Evolutionary conservation across 2,329 filamentous ascomycete genomes (phyloP).

Genomic region (Penicillium sp.): DNA sequence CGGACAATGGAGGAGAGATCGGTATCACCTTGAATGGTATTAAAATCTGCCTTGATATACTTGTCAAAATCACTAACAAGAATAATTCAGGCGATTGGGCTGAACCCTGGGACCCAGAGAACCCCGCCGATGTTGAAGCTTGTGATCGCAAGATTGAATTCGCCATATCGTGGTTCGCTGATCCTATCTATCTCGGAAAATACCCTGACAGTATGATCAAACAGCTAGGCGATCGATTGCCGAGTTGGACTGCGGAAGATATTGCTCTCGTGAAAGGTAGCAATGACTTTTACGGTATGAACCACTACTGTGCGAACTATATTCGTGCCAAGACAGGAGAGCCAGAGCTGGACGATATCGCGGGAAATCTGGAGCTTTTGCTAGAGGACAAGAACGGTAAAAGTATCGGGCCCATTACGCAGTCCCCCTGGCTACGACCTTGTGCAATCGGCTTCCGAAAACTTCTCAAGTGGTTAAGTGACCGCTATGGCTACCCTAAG

Average conservation of each 20-base stretch:
- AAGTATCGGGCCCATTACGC: slow-evolving; percentile 78
- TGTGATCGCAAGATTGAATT: slow-evolving; percentile 84
- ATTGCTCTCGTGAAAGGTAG: slow-evolving; percentile 75
- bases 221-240: slow-evolving; percentile 78
- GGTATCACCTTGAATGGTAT: slow-evolving; percentile 86
- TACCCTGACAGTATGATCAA: slow-evolving; percentile 83
- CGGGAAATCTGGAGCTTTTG: slow-evolving; percentile 75
- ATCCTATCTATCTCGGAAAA: slow-evolving; percentile 82
- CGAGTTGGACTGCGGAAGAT: slow-evolving; percentile 74
- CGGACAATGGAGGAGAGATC: slow-evolving; percentile 72
- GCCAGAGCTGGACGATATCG: slow-evolving; percentile 68
- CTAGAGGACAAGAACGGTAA: slow-evolving; percentile 73
- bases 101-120: slow-evolving; percentile 80
- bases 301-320: slow-evolving; percentile 90
- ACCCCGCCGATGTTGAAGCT: slow-evolving; percentile 75
- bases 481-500: slow-evolving; percentile 73
- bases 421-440: slow-evolving; percentile 79
- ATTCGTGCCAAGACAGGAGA: slow-evolving; percentile 71
- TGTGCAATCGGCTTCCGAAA: slow-evolving; percentile 77
- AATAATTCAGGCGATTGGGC: slow-evolving; percentile 67
- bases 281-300: slow-evolving; percentile 95
- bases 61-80: neutral
- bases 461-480: slow-evolving; percentile 75
- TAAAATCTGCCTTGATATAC: neutral
- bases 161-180: slow-evolving; percentile 84